phyloP scores from a whole-genome alignment of 306 rosid genomes.

The Mimosa pudica region DNA sequence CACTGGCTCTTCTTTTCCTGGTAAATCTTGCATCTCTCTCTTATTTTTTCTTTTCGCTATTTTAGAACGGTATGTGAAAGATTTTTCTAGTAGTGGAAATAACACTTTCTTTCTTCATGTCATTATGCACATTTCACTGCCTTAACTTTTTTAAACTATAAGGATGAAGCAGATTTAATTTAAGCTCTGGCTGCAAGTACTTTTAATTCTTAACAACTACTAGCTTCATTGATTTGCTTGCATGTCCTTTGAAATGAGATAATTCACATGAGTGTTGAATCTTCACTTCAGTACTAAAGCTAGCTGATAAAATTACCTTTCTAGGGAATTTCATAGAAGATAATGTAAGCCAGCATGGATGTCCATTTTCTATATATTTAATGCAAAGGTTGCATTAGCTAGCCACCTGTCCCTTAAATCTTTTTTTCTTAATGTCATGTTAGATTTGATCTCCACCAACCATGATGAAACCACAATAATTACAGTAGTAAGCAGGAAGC shows the following conservation, averaged over 20 bases:
- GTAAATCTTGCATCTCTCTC: constrained; percentile 32
- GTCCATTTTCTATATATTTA: constrained; percentile 14
- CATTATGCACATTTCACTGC: not conserved
- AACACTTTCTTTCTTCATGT: not conserved
- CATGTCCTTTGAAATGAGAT: not conserved
- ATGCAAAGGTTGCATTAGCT: constrained; percentile 6
- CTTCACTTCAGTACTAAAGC: not conserved
- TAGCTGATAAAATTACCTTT: not conserved
- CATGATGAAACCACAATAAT: constrained; percentile 39
- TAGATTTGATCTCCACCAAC: constrained; percentile 42
- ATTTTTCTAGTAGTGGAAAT: not conserved
- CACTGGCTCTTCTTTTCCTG: constrained; percentile 34
- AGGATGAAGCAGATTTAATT: not conserved
- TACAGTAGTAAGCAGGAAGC: constrained; percentile 46
- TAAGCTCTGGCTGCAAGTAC: not conserved
- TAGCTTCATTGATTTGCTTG: not conserved
- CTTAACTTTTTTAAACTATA: not conserved
- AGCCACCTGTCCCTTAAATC: not conserved
- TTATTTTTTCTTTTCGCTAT: not conserved
- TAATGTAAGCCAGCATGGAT: not conserved
- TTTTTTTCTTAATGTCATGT: not conserved
- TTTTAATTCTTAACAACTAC: not conserved
- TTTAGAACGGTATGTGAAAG: not conserved
- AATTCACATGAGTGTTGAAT: not conserved
- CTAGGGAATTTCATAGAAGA: constrained; percentile 10